Evolutionary conservation across 495 filamentous ascomycete genomes (phyloP).

Genomic region (Penicillium bovifimosum): DNA sequence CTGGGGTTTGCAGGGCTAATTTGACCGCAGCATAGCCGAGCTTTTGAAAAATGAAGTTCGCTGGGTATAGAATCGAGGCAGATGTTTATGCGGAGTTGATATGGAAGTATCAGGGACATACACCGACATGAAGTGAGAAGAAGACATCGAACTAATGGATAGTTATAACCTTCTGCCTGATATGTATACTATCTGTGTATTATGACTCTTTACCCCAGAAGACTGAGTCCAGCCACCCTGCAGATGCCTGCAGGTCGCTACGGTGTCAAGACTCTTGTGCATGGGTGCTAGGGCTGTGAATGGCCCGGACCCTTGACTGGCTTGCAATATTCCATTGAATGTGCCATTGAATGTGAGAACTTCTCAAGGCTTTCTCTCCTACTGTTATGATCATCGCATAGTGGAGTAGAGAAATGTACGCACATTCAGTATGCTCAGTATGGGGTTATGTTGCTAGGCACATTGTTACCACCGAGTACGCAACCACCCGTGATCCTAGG

Average conservation of each 20-base stretch:
- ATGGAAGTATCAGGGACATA: background rate
- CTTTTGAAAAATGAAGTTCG: no score
- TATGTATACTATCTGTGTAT: background rate
- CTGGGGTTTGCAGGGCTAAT: background rate
- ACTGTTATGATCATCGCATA: background rate
- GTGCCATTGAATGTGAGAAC: background rate
- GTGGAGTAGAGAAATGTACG: slow-evolving; percentile 4
- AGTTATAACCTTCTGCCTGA: no score
- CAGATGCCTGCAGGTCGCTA: slow-evolving; percentile 14
- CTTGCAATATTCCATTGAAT: background rate
- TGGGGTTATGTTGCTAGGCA: slow-evolving; percentile 6
- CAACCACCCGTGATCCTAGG: slow-evolving; percentile 24
- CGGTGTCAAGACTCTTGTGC: slow-evolving; percentile 16
- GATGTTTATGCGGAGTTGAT: background rate
- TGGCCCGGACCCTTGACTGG: background rate
- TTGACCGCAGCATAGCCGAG: no score
- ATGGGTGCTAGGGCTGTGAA: slow-evolving; percentile 1
- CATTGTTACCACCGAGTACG: slow-evolving; percentile 18
- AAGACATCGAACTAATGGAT: no score
- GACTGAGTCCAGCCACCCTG: slow-evolving; percentile 9
- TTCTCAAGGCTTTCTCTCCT: no score
- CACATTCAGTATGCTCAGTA: background rate
- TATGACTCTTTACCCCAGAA: background rate
- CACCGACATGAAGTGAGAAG: no score
- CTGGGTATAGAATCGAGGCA: no score